Evolutionary conservation across 306 rosid genomes (phyloP).

Genomic region (Begonia masoniana): DNA sequence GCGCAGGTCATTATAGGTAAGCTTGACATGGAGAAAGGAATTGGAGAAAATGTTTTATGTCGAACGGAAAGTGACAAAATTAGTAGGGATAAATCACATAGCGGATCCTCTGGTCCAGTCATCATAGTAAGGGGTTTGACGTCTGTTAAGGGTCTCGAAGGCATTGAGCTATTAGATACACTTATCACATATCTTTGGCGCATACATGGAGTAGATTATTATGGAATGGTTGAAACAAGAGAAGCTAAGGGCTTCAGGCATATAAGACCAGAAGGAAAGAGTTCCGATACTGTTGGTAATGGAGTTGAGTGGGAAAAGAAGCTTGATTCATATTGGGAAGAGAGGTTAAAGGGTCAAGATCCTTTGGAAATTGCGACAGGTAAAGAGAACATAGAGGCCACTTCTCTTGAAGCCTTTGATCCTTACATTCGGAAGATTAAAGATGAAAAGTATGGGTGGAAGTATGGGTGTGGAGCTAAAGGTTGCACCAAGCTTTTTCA

Average conservation of each 20-base stretch:
- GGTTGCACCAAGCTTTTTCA: conserved; percentile 99
- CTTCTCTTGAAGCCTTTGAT: conserved; percentile 73
- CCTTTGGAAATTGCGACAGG: conserved; percentile 90
- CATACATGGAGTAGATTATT: conserved; percentile 88
- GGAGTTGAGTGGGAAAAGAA: conserved; percentile 87
- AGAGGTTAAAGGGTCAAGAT: conserved; percentile 78
- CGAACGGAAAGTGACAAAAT: conserved; percentile 52
- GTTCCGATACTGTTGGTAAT: conserved; percentile 27
- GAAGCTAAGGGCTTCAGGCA: conserved; percentile 88
- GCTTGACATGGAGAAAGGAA: conserved; percentile 79
- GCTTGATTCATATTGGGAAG: conserved; percentile 77
- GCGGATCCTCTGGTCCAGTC: conserved; percentile 70
- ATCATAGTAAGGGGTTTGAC: conserved; percentile 75
- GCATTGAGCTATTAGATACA: conserved; percentile 79
- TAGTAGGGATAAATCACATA: conserved; percentile 49
- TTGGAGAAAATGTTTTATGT: conserved; percentile 57
- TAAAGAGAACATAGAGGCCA: conserved; percentile 89
- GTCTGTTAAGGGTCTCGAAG: conserved; percentile 94
- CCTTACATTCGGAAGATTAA: conserved; percentile 87
- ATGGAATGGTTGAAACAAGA: conserved; percentile 78
- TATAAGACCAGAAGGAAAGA: conserved; percentile 59
- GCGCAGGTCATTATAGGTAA: conserved; percentile 73
- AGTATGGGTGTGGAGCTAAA: conserved; percentile 99
- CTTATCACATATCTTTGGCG: conserved; percentile 92
- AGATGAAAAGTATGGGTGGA: conserved; percentile 99